Evolutionary conservation across 129 eudicot species (phyloP), one percentile per base, ranked within the genome.

Genomic region (Escallonia herrerae): DNA sequence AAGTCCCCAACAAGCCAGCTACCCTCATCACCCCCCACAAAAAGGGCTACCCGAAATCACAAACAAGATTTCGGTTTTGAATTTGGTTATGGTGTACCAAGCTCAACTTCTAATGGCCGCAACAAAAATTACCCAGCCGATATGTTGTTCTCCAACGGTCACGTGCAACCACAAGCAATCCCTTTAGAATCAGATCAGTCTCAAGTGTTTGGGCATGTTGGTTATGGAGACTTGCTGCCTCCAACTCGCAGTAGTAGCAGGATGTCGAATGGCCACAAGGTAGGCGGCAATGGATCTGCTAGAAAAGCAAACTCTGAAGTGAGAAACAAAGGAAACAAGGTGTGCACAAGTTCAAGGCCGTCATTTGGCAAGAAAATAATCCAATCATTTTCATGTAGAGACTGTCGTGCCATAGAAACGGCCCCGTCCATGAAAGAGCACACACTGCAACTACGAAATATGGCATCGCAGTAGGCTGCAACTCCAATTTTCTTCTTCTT

Each of bases 361-460:
- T 58, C 58, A 43, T 46, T 79, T 10, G 37, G 68, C 15, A 44
- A 64, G 40, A 73, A 59, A 15, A 8, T 79, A 7, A 54, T 77
- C 55, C 47, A 74, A 62, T 62, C 83, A 15, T 57, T 69, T 45
- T 70, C 73, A 10, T 78, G 79, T 69, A 73, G 65, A 54, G 55
- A 62, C 52, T 63, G 81, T 22, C 70, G 64, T 42, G 50, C 66
- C 37, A 15, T 48, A 7, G 68, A 78, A 43, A 67, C 70, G 48
- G 56, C 33, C 8, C 42, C 48, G 40, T 48, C 60, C 6, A 2
- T 45, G 12, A 69, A 58, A 69, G 47, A 43, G 13, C 58, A 58
- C 48, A 39, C 41, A 15, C 33, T 49, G 40, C 41, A 48, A 60
- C 74, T 49, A 7, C 12, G 50, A 40, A 41, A 49, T 50, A 50